Evolutionary conservation across 176 grass and related monocot genomes (phyloP).

Genomic region (barley (Hordeum vulgare)): MorexV3_pseudomolecules_assembly NC_058521.1:21432664-21433163

Average conservation of each 20-base stretch:
- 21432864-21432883: slow-evolving; percentile 74
- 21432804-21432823: slow-evolving; percentile 42
- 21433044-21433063: slow-evolving; percentile 60
- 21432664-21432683: slow-evolving; percentile 63
- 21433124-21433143: slow-evolving; percentile 59
- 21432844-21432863: slow-evolving; percentile 73
- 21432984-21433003: slow-evolving; percentile 74
- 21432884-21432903: slow-evolving; percentile 79
- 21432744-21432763: slow-evolving; percentile 69
- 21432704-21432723: slow-evolving; percentile 63
- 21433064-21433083: slow-evolving; percentile 62
- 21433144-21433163: slow-evolving; percentile 55
- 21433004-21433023: slow-evolving; percentile 99
- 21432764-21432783: slow-evolving; percentile 81
- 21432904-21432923: slow-evolving; percentile 75
- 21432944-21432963: slow-evolving; percentile 59
- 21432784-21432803: slow-evolving; percentile 59
- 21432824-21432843: slow-evolving; percentile 68
- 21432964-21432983: slow-evolving; percentile 47
- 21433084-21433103: slow-evolving; percentile 42
- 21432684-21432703: slow-evolving; percentile 35
- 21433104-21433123: slow-evolving; percentile 5
- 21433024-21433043: slow-evolving; percentile 54
- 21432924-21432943: slow-evolving; percentile 93
- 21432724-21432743: slow-evolving; percentile 47